Base-by-base conservation (phyloP, 352 stramenopile genomes). In the Elongisporangium undulatum region DNA sequence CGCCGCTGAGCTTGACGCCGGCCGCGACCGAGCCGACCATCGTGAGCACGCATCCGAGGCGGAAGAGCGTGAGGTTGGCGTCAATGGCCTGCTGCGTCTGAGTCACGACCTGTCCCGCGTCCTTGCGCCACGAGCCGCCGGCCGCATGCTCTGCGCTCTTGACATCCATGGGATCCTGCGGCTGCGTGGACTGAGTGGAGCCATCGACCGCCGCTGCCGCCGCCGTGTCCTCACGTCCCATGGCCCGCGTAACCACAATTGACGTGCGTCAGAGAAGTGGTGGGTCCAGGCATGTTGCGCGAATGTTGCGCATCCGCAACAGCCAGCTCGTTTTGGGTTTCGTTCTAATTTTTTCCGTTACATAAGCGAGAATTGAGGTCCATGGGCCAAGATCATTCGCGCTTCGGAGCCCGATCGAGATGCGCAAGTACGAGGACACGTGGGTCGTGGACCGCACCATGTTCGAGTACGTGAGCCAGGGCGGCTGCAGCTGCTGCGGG, bases 381-480 rank as follows among this genome's bases (percentile, higher is more conserved):
- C 34, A 45, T 45, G 34, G 13, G 34, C 34, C 3, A 1, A 45
- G 34, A 15, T 10, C 34, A 45, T 10, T 17, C 9, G 34, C 34
- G 34, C 34, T 45, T 45, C 10, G 34, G 34, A 45, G 29, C 59
- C 58, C 1, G 34, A 26, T 5, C 19, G 63, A 24, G 5, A 88
- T 92, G 75, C 71, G 75, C 51, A 84, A 85, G 58, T 92, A 89
- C 63, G 76, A 91, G 19, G 85, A 94, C 62, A 74, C 69, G 21
- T 94, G 85, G 87, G 86, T 98, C 53, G 85, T 98, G 41, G 92
- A 98, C 72, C 85, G 89, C 49, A 96, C 87, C 34, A 92, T 98
- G 86, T 98, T 98, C 75, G 89, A 98, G 63, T 97, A 97, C 68
- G 79, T 98, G 45, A 93, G 93, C 64, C 80, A 92, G 69, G 91